Conservation (phyloP, 371 early-diverging fungal genomes). For the Mortierella sp. region DNA sequence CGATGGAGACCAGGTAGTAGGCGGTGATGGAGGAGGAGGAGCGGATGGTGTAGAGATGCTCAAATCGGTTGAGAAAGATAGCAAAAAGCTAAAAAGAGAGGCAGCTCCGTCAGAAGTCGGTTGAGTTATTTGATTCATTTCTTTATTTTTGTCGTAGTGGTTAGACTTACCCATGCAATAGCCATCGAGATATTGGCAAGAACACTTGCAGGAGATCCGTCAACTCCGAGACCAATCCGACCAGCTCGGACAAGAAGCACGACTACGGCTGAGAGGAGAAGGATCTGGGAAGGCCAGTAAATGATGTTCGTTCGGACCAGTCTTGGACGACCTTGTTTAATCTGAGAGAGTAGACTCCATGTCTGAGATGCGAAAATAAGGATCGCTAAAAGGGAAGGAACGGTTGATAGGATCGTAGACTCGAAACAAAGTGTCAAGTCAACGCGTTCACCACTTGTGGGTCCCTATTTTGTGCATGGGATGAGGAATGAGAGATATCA, state of each 20-base stretch:
- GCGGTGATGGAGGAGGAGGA: slow-evolving; percentile 37
- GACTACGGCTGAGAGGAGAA: slow-evolving; percentile 17
- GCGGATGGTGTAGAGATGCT: slow-evolving; percentile 37
- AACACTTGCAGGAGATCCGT: slow-evolving; percentile 20
- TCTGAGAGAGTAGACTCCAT: not conserved
- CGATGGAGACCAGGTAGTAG: slow-evolving; percentile 24
- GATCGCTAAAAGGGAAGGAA: slow-evolving; percentile 28
- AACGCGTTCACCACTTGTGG: slow-evolving; percentile 18
- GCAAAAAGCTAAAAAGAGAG: slow-evolving; percentile 22
- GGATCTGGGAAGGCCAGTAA: slow-evolving; percentile 31
- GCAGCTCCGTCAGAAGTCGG: no score
- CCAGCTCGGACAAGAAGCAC: slow-evolving; percentile 27
- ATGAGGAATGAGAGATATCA: no score
- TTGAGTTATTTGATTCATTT: no score
- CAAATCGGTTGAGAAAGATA: slow-evolving; percentile 14
- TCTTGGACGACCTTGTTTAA: slow-evolving; percentile 19
- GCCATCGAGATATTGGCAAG: slow-evolving; percentile 25
- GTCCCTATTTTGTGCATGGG: slow-evolving; percentile 23
- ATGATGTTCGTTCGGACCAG: slow-evolving; percentile 25
- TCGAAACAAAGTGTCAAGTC: slow-evolving; percentile 47
- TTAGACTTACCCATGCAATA: slow-evolving; percentile 27
- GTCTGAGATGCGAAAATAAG: slow-evolving; percentile 7
- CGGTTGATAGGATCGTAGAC: slow-evolving; percentile 27
- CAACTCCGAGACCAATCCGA: not conserved
- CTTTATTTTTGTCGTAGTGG: no score